Base-by-base conservation (phyloP, 208 protist species). In the Wallacemonas collosoma region DNA sequence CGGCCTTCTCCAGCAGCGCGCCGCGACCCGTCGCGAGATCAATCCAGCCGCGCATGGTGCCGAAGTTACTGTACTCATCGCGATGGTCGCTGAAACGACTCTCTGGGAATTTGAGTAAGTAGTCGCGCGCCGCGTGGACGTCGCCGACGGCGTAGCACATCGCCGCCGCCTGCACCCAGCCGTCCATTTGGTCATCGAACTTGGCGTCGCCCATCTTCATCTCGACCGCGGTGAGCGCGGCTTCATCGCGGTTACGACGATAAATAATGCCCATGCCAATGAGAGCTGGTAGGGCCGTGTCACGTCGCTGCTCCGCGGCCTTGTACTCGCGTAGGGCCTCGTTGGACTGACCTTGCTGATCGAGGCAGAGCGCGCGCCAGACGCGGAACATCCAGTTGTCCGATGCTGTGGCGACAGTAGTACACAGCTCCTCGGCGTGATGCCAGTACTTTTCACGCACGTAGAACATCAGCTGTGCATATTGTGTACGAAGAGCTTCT, bases 271-370 rank as follows among this genome's bases (percentile, higher is more conserved):
- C 54, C 70, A 95, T 87, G 35, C 87, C 94, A 80, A 89, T 88
- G 44, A 93, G 63, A 2, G 89, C 90, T 7, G 94, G 90, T 3
- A 95, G 53, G 2, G 73, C 76, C 9, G 85, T 88, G 43, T 87
- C 77, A 41, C 86, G 85, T 38, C 79, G 84, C 56, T 82, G 76
- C 72, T 95, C 86, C 3, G 89, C 85, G 0, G 72, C 75, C 73
- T 91, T 94, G 82, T 93, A 96, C 80, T 95, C 89, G 3, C 87
- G 79, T 60, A 97, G 36, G 0, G 92, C 94, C 36, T 96, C 92
- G 64, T 87, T 95, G 7, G 83, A 50, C 58, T 89, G 83, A 40
- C 90, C 92, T 81, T 96, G 89, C 81, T 90, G 79, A 58, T 87
- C 82, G 43, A 90, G 77, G 64, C 84, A 87, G 35, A 94, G 74